phyloP scores from a whole-genome alignment of 495 filamentous ascomycete genomes.

The Hypoxylon trugodes region DNA sequence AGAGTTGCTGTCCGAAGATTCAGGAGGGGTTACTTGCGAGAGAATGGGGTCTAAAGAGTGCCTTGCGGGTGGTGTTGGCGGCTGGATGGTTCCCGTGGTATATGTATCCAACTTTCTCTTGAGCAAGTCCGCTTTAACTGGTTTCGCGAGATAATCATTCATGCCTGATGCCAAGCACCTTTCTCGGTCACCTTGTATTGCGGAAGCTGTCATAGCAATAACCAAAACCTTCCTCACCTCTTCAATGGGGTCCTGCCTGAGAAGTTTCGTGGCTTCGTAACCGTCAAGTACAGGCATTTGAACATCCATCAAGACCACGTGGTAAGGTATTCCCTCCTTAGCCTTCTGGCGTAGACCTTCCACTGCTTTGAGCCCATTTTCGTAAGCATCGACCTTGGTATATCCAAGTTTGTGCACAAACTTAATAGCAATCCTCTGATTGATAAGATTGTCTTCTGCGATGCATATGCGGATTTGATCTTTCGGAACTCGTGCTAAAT shows the following conservation, averaged over 20 bases:
- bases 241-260: conserved; percentile 77
- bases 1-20: conserved; percentile 10
- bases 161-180: conserved; percentile 92
- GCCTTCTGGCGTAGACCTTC: conserved; percentile 80
- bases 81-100: conserved; percentile 42
- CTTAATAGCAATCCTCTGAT: conserved; percentile 88
- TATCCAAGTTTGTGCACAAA: conserved; percentile 87
- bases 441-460: conserved; percentile 91
- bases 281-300: conserved; percentile 95
- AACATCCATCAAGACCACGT: conserved; percentile 91
- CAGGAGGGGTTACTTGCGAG: conserved; percentile 1
- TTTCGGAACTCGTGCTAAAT: conserved; percentile 72
- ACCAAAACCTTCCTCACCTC: conserved; percentile 79
- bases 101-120: conserved; percentile 80
- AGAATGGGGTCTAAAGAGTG: conserved; percentile 24
- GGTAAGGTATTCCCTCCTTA: conserved; percentile 72
- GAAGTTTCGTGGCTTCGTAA: conserved; percentile 87
- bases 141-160: conserved; percentile 96
- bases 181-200: conserved; percentile 90
- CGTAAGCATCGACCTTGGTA: conserved; percentile 78
- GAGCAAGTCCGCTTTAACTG: conserved; percentile 76
- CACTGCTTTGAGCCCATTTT: conserved; percentile 84
- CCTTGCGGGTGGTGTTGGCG: conserved; percentile 37
- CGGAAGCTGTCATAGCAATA: conserved; percentile 92
- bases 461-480: conserved; percentile 85